These are phyloP conservation scores for Aspergillus sp. DNA, from an alignment of 2,329 filamentous ascomycete species.

Conservation along the genomic window DNA sequence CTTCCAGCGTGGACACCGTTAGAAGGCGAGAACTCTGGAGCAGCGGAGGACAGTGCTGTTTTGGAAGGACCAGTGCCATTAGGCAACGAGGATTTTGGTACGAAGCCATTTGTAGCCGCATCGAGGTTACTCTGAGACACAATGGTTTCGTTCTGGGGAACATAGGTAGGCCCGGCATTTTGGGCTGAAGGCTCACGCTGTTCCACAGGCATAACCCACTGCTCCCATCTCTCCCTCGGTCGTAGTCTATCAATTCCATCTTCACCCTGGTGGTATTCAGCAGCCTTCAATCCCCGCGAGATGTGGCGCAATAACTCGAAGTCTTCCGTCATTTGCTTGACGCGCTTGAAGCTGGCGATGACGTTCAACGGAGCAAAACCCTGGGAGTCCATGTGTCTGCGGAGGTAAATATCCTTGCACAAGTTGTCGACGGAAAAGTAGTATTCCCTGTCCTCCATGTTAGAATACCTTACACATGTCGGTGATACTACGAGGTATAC, in stretches of 20 bases:
- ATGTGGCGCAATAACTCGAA: conserved; percentile 71
- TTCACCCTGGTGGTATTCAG: conserved; percentile 73
- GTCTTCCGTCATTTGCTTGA: conserved; percentile 71
- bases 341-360: conserved; percentile 82
- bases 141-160: conserved; percentile 40
- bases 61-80: conserved; percentile 47
- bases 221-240: conserved; percentile 71
- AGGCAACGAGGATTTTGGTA: conserved; percentile 23
- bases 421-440: conserved; percentile 97
- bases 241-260: conserved; percentile 80
- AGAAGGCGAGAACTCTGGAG: conserved; percentile 61
- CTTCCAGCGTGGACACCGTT: conserved; percentile 27
- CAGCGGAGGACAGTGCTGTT: conserved; percentile 61
- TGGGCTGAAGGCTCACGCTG: conserved; percentile 72
- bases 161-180: conserved; percentile 63
- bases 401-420: conserved; percentile 86
- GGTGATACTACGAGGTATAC: conserved; percentile 22
- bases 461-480: conserved; percentile 23
- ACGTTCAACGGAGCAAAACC: conserved; percentile 82
- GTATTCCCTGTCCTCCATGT: conserved; percentile 67
- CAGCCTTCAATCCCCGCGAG: conserved; percentile 67
- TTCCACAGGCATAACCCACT: conserved; percentile 71
- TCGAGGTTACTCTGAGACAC: conserved; percentile 31
- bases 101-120: conserved; percentile 32
- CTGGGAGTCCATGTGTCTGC: conserved; percentile 90